Evolutionary conservation across 352 stramenopile genomes (phyloP), one percentile per base, ranked within the genome.

Genomic region (Phytopythium boreale): DNA sequence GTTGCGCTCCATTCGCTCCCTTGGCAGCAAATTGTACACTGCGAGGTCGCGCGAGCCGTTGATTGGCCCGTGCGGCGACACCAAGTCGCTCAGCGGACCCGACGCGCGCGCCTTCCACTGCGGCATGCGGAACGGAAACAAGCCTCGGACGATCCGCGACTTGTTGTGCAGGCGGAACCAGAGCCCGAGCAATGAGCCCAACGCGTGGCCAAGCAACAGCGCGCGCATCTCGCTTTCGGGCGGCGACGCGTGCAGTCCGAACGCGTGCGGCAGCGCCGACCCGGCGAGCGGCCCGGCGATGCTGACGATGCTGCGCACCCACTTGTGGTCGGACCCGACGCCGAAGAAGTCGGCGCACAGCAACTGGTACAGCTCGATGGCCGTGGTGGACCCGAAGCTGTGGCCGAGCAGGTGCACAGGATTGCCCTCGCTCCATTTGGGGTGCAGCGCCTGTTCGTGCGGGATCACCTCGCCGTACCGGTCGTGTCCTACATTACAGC

Each of bases 281-380:
- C 79, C 80, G 20, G 77, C 77, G 36, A 90, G 75, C 37, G 80
- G 83, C 4, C 79, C 79, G 15, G 78, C 80, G 50, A 92, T 87
- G 19, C 66, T 79, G 31, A 80, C 61, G 26, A 92, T 68, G 65
- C 77, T 88, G 12, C 61, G 62, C 0, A 92, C 77, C 83, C 80
- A 90, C 36, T 63, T 72, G 55, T 79, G 59, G 58, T 76, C 68
- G 27, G 67, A 87, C 11, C 82, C 80, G n/a, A 89, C 70, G 10
- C 58, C 46, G 46, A 92, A 92, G 55, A 73, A 80, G 69, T 89
- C 77, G 9, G 50, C 56, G 44, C 77, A 86, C 6, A 92, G 37
- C 44, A 90, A 51, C 70, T 92, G 84, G 56, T 93, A 89, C 37
- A 93, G 61, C 59, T 92, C 82, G 31, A 93, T 70, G 29, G 82